phyloP scores from a whole-genome alignment of 768 basidiomycete species.

The Arthromyces matolae region DNA sequence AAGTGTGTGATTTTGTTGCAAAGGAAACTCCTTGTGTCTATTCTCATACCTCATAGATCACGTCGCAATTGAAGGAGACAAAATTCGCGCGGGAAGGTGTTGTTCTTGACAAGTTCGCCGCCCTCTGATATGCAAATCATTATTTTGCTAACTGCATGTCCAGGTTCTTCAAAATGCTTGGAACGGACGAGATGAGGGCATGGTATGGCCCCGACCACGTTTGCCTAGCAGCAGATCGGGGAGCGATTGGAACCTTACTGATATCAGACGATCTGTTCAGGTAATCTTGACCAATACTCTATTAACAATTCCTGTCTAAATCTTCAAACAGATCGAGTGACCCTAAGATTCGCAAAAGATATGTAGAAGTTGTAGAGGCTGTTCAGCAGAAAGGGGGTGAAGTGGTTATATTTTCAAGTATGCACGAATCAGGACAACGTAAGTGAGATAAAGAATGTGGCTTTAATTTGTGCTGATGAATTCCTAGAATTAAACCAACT shows the following conservation, averaged over 20 bases:
- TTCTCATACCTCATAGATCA: slow-evolving; percentile 43
- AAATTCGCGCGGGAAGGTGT: slow-evolving; percentile 95
- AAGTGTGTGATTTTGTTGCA: slow-evolving; percentile 56
- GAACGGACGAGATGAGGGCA: slow-evolving; percentile 88
- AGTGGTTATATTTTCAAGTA: slow-evolving; percentile 95
- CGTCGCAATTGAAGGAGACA: slow-evolving; percentile 80
- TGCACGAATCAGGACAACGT: slow-evolving; percentile 99
- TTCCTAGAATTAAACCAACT: slow-evolving; percentile 86
- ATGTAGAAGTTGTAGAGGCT: slow-evolving; percentile 83
- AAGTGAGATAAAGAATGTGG: slow-evolving; percentile 26
- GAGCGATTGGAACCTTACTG: slow-evolving; percentile 89
- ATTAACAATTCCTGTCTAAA: background rate
- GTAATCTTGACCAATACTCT: slow-evolving; percentile 41
- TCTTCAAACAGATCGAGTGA: slow-evolving; percentile 65
- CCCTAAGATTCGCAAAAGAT: slow-evolving; percentile 71
- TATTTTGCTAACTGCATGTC: slow-evolving; percentile 2
- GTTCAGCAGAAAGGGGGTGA: slow-evolving; percentile 89
- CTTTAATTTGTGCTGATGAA: background rate
- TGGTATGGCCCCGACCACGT: slow-evolving; percentile 99
- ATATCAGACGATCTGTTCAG: slow-evolving; percentile 95
- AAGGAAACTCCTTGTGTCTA: background rate
- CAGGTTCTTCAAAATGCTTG: slow-evolving; percentile 98
- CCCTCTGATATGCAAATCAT: background rate
- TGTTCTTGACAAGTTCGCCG: slow-evolving; percentile 79
- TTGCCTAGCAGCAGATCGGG: slow-evolving; percentile 83